Evolutionary conservation across 371 early-diverging fungal genomes (phyloP).

Genomic region (Mucor indicus): DNA sequence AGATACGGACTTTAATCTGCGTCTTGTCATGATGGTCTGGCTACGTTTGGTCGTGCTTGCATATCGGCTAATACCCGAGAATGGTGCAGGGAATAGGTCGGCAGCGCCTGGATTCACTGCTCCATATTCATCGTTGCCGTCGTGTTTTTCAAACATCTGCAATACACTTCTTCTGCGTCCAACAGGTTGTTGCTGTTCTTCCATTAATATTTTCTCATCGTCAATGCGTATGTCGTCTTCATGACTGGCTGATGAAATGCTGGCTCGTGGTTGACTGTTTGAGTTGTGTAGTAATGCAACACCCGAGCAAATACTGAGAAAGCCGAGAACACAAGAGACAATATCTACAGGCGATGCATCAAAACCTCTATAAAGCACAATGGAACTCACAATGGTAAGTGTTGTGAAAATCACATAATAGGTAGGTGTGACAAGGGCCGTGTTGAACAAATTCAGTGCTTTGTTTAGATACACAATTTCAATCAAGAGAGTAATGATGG

Average conservation of each 20-base stretch:
- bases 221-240: neutral
- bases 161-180: conserved; percentile 19
- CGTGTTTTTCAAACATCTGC: conserved; percentile 19
- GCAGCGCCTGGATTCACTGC: conserved; percentile 25
- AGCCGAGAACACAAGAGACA: conserved; percentile 85
- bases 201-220: conserved; percentile 4
- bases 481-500: conserved; percentile 72
- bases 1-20: neutral
- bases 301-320: conserved; percentile 77
- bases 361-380: conserved; percentile 87
- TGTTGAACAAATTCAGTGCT: conserved; percentile 90
- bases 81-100: conserved; percentile 33
- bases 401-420: conserved; percentile 96
- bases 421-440: conserved; percentile 87
- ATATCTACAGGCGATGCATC: conserved; percentile 74
- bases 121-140: conserved; percentile 19
- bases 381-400: conserved; percentile 86
- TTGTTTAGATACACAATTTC: conserved; percentile 97
- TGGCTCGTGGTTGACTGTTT: conserved; percentile 14
- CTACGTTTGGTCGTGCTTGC: conserved; percentile 26
- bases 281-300: conserved; percentile 44
- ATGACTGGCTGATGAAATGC: neutral
- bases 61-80: conserved; percentile 29
- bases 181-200: neutral
- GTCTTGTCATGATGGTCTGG: conserved; percentile 12